These are phyloP conservation scores for Stropharia rugosoannulata DNA, from an alignment of 768 basidiomycete species.

Conservation along the genomic window DNA sequence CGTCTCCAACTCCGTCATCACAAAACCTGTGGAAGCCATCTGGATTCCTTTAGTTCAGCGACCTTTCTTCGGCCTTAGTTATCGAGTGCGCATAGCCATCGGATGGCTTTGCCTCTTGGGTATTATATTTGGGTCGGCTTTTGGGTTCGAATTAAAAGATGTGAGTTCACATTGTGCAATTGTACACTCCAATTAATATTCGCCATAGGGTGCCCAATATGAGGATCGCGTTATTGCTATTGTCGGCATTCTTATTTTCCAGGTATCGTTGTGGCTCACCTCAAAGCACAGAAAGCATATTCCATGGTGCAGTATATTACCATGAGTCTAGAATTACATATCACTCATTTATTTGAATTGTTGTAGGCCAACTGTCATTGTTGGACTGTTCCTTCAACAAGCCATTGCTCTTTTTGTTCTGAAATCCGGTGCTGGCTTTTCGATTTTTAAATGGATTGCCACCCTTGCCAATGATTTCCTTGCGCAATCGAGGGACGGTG, in stretches of 20 bases:
- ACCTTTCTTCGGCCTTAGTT: slow-evolving; percentile 63
- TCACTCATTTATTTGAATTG: not conserved
- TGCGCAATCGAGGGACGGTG: slow-evolving; percentile 62
- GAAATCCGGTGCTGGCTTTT: slow-evolving; percentile 80
- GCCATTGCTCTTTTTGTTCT: slow-evolving; percentile 86
- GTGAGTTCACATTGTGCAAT: slow-evolving; percentile 32
- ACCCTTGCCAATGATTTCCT: slow-evolving; percentile 81
- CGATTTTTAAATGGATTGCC: slow-evolving; percentile 83
- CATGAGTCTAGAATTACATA: not conserved
- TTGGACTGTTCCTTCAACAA: slow-evolving; percentile 85
- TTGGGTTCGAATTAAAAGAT: slow-evolving; percentile 64
- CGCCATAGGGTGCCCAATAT: slow-evolving; percentile 28
- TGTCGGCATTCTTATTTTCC: slow-evolving; percentile 78
- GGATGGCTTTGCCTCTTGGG: slow-evolving; percentile 79
- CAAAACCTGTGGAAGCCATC: slow-evolving; percentile 65
- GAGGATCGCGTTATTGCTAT: slow-evolving; percentile 83
- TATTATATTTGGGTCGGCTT: slow-evolving; percentile 82
- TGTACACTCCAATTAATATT: too few relatives aligned
- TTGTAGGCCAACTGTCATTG: slow-evolving; percentile 81
- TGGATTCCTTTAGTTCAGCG: slow-evolving; percentile 63
- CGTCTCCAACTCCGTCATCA: slow-evolving; percentile 67
- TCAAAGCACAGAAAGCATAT: slow-evolving; percentile 64
- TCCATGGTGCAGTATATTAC: slow-evolving; percentile 57
- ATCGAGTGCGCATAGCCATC: slow-evolving; percentile 49
- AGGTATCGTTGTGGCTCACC: slow-evolving; percentile 67